Base-by-base conservation (phyloP, 2,329 filamentous ascomycete species). In the Penicillium sp. region DNA sequence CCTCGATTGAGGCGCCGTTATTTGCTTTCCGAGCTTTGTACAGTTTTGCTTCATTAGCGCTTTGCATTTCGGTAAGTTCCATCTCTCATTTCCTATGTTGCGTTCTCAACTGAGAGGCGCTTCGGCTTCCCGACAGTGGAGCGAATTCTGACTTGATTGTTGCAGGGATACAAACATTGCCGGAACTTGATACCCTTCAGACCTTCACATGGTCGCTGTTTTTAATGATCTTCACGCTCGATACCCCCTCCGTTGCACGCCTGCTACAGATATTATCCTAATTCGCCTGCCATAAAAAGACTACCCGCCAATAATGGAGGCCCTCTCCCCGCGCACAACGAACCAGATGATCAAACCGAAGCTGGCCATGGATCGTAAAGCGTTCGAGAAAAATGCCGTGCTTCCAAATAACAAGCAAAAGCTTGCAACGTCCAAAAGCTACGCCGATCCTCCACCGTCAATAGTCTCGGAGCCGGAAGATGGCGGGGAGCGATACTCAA, bases 301-400 rank as follows among this genome's bases (percentile, higher is more conserved):
- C 55, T 23, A 49, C 49, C n/a, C 39, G 27, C 47, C n/a, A 59
- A 73, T 60, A 56, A 79, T 80, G 77, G 77, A 81, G 69, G 76
- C 79, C 38, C 67, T 81, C 45, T 81, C 79, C 31, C 79, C 79
- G 50, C 76, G 78, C 50, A 77, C 79, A 49, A 76, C 77, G 41
- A 81, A 81, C 62, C 70, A 80, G 54, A 72, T 74, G 62, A 71
- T 78, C 43, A 78, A 76, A 58, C 75, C 75, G 19, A 78, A 78
- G 62, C 59, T 70, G 23, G 67, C 68, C 9, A 73, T 73, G 64
- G 73, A 77, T 60, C 73, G 69, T 49, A 74, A 75, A 61, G 71
- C 73, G 59, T 63, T 71, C 47, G 71, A 74, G 49, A 75, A 73
- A 44, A 74, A 77, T 61, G 66, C 62, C 17, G 59, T 61, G 64